A percentile compares a stretch with the other conserved stretches of the same genome.
Evolutionary conservation across 2,329 filamentous ascomycete species (phyloP).

Genomic region (Monilinia fructicola): DNA sequence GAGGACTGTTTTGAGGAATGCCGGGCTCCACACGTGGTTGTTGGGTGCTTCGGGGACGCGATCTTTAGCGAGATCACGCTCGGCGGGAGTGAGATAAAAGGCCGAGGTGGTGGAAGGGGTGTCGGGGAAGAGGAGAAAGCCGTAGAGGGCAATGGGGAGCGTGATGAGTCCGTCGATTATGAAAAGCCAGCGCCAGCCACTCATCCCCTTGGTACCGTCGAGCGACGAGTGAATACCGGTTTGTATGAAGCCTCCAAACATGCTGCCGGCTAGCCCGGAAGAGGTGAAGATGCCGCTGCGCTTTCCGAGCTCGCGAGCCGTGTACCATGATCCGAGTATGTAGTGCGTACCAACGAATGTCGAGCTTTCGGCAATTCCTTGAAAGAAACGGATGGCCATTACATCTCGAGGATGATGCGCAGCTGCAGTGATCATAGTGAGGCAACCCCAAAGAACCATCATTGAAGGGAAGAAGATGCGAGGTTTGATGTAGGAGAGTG

Average conservation of each 20-base stretch:
- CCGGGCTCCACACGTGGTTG: slow-evolving; percentile 45
- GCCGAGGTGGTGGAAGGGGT: slow-evolving; percentile 46
- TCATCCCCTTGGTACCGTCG: slow-evolving; percentile 47
- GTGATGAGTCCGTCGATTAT: slow-evolving; percentile 56
- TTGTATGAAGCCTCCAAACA: slow-evolving; percentile 64
- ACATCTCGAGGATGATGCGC: slow-evolving; percentile 53
- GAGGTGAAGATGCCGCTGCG: slow-evolving; percentile 61
- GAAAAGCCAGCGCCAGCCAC: slow-evolving; percentile 55
- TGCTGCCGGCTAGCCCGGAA: slow-evolving; percentile 58
- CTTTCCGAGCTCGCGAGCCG: slow-evolving; percentile 59
- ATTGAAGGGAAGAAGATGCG: slow-evolving; percentile 63
- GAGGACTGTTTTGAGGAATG: slow-evolving; percentile 56
- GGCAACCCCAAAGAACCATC: slow-evolving; percentile 62
- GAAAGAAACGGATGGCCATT: slow-evolving; percentile 53
- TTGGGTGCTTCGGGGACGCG: slow-evolving; percentile 47
- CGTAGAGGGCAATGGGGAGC: slow-evolving; percentile 55
- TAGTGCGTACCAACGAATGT: slow-evolving; percentile 61
- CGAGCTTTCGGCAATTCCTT: slow-evolving; percentile 53
- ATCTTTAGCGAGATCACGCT: slow-evolving; percentile 46
- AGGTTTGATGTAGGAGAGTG: slow-evolving; percentile 62
- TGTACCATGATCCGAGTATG: slow-evolving; percentile 62
- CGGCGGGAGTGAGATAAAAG: slow-evolving; percentile 44
- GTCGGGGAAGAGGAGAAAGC: slow-evolving; percentile 49
- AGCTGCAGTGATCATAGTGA: slow-evolving; percentile 62
- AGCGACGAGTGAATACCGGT: slow-evolving; percentile 42